These are phyloP conservation scores for Solanum paucissectum DNA, from an alignment of 257 asterid genomes.

Conservation along the genomic window DNA sequence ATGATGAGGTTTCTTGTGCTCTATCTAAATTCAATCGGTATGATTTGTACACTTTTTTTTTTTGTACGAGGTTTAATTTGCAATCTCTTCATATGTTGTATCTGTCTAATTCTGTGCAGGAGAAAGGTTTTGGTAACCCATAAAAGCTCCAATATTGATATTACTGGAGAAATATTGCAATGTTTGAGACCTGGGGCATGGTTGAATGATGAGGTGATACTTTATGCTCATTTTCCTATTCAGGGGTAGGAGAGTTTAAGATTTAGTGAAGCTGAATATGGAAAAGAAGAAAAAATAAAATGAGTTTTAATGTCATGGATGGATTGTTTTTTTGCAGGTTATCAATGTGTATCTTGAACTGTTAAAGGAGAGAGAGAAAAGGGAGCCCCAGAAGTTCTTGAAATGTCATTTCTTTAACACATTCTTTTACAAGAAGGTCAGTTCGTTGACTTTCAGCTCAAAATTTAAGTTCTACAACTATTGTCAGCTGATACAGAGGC, in stretches of 20 bases:
- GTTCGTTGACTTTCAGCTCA: background rate
- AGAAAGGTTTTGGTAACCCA: conserved; percentile 50
- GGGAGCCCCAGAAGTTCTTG: conserved; percentile 72
- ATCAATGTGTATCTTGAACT: conserved; percentile 77
- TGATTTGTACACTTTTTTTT: background rate
- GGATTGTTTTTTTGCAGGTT: conserved; percentile 45
- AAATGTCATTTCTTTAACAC: conserved; percentile 84
- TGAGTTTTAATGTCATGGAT: background rate
- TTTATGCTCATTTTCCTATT: background rate
- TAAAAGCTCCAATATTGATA: conserved; percentile 57
- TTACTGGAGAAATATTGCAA: conserved; percentile 63
- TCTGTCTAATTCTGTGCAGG: conserved; percentile 25
- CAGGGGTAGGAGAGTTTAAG: background rate
- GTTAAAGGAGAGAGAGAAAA: conserved; percentile 78
- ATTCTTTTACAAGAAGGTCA: conserved; percentile 89
- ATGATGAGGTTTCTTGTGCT: conserved; percentile 25
- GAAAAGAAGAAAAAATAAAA: background rate
- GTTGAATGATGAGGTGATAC: conserved; percentile 89
- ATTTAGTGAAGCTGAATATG: background rate
- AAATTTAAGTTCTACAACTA: background rate
- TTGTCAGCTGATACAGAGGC: background rate
- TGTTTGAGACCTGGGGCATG: conserved; percentile 64
- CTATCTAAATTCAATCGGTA: conserved; percentile 47
- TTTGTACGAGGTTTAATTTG: background rate
- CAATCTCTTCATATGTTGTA: background rate